Evolutionary conservation across 2,329 filamentous ascomycete genomes (phyloP).

Genomic region (Pleurostoma richardsiae): DNA sequence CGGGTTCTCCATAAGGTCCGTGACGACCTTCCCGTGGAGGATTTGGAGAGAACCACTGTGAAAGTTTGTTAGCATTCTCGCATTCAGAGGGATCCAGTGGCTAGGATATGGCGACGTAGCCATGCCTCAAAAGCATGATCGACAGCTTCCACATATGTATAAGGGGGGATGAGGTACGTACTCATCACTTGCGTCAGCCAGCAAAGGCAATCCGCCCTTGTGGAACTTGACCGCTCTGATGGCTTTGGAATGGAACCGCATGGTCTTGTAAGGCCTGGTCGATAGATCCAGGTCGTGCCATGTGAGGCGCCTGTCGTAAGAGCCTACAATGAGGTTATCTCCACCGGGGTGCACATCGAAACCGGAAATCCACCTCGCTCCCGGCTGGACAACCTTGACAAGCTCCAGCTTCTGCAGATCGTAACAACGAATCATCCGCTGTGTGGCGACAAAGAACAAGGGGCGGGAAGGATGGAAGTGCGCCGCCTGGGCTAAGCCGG

Average conservation of each 20-base stretch:
- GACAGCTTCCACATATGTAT: too few relatives aligned
- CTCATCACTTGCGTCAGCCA: conserved; percentile 93
- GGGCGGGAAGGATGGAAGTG: conserved; percentile 93
- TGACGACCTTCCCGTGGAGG: conserved; percentile 94
- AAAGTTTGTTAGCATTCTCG: too few relatives aligned
- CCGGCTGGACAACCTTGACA: conserved; percentile 88
- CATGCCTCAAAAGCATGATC: too few relatives aligned
- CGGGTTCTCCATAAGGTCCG: conserved; percentile 91
- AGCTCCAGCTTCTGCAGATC: conserved; percentile 89
- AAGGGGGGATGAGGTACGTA: too few relatives aligned
- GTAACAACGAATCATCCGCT: conserved; percentile 88
- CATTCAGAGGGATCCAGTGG: too few relatives aligned
- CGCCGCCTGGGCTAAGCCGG: conserved; percentile 76
- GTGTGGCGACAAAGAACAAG: conserved; percentile 93
- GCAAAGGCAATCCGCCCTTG: conserved; percentile 70
- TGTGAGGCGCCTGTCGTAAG: conserved; percentile 86
- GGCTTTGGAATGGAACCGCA: conserved; percentile 89
- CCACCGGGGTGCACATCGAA: conserved; percentile 92
- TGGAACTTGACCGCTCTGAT: conserved; percentile 89
- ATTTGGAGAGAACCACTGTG: conserved; percentile 74
- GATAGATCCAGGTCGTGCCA: conserved; percentile 98
- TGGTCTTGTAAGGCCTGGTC: conserved; percentile 87
- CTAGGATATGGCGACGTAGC: too few relatives aligned
- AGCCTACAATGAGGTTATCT: conserved; percentile 90
- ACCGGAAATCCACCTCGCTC: conserved; percentile 89